Base-by-base conservation (phyloP, 2,329 filamentous ascomycete species). In the Massarina eburnea region DNA sequence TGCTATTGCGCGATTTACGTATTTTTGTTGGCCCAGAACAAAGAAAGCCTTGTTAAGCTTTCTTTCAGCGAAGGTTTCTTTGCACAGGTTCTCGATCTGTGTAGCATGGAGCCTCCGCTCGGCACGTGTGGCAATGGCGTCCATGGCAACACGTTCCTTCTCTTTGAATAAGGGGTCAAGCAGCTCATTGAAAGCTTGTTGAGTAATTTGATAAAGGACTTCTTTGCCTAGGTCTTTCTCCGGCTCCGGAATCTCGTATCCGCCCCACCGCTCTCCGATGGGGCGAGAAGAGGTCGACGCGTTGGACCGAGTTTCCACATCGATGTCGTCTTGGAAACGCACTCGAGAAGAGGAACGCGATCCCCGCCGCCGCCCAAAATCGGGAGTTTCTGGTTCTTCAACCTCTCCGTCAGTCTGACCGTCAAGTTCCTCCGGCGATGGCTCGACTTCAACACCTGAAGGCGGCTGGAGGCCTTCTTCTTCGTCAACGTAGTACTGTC, bases 151-250 rank as follows among this genome's bases (percentile, higher is more conserved):
- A 52, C 91, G 85, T 68, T 97, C 92, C 54, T 86, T 86, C 4
- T 80, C 77, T 56, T 86, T 86, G 74, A 99, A 99, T 0, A 99
- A 77, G 1, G 84, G 80, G 62, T 97, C 89, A 0, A 99, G 80
- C 2, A 97, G 76, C 70, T 97, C 91, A 61, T 97, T 96, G 73
- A 96, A 89, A 0, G 90, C 88, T 68, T 96, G 88, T 68, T 96
- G 91, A 0, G 89, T 91, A 24, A 95, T 84, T 66, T 96, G 89
- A 62, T 95, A 96, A 1, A 97, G 75, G 3, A 96, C 87, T 64
- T 97, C 90, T 57, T 87, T 89, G 29, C 89, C 90, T 5, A 89
- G 84, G 66, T 96, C 91, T 48, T 80, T 81, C 67, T 96, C 91
- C 1, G 86, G 85, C 54, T 88, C 83, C 1, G 88, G 87, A 14